Evolutionary conservation across 2,329 filamentous ascomycete genomes (phyloP).

Genomic region (Fusarium sp.): DNA sequence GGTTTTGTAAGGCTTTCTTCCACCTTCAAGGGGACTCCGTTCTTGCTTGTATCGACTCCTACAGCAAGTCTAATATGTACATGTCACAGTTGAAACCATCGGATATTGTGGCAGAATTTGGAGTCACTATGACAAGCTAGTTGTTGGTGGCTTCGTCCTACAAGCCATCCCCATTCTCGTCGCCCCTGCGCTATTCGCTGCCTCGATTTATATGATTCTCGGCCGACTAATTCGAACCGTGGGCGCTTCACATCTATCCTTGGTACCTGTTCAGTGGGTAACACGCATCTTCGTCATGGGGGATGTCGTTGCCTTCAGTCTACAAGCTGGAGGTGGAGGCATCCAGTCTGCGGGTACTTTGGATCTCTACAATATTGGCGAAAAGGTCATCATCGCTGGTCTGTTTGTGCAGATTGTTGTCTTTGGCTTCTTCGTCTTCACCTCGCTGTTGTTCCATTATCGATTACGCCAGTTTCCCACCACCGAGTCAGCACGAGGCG

Average conservation of each 20-base stretch:
- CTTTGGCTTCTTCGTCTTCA: slow-evolving; percentile 22
- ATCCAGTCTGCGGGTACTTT: slow-evolving; percentile 14
- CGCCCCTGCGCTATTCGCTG: slow-evolving; percentile 18
- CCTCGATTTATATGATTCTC: slow-evolving; percentile 30
- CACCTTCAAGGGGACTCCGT: rapidly evolving
- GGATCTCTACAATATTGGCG: slow-evolving; percentile 7
- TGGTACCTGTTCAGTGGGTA: slow-evolving; percentile 21
- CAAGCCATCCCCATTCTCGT: slow-evolving; percentile 29
- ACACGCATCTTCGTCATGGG: slow-evolving; percentile 20
- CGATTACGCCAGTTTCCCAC: slow-evolving; percentile 1
- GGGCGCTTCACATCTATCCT: slow-evolving; percentile 7
- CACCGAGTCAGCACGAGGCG: neutral
- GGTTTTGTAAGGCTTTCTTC: neutral
- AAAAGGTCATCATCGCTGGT: slow-evolving; percentile 21
- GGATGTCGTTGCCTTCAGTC: slow-evolving; percentile 6
- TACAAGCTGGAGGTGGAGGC: slow-evolving; percentile 14
- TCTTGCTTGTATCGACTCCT: too few species aligned
- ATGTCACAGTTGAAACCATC: slow-evolving; percentile 1
- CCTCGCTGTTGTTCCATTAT: slow-evolving; percentile 13
- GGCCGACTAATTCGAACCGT: slow-evolving; percentile 21
- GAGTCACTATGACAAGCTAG: slow-evolving; percentile 15
- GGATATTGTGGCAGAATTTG: slow-evolving; percentile 26
- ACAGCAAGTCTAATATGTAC: neutral
- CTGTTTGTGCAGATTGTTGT: slow-evolving; percentile 10
- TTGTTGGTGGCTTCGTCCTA: slow-evolving; percentile 2